Base-by-base conservation (phyloP, 2,329 filamentous ascomycete species). In the Sporothrix inflata region DNA sequence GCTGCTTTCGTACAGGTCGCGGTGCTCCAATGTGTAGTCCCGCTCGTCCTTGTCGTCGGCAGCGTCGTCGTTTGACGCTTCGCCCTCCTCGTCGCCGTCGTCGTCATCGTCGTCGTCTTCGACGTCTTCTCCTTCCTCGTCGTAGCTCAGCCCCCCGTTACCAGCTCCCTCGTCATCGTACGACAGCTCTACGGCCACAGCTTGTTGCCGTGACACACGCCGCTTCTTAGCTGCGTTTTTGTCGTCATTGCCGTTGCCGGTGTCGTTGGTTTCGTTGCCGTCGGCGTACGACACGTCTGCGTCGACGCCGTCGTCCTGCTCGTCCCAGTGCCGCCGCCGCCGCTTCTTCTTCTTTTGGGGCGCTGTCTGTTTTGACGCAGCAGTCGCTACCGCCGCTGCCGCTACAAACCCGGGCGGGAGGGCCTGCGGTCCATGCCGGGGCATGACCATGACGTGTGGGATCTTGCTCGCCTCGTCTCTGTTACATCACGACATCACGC, bases 381-480 rank as follows among this genome's bases (percentile, higher is more conserved):
- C 9, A 30, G 63, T 7, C 34, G 55, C 7, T 47, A 47, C 27
- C 21, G 75, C 38, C 85, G 85, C 8, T 9, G 69, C 45, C 34
- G 75, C 45, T 85, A 85, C 3, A 84, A 80, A 53, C 0, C 66
- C 34, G 7, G 70, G 71, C n/a, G 75, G 74, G 38, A 72, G 73
- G 1, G 74, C 73, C 76, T 86, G 83, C 0, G 87, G 87, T 0
- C 87, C 87, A 38, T 84, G 79, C 75, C 84, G 87, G 5, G 88
- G 85, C 0, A 90, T 92, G 61, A 89, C 87, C 69, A 96, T 86
- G 12, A 96, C 83, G 75, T 90, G 87, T 0, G 93, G 93, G 45
- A 97, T 91, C 11, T 85, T 82, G 73, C 84, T 88, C n/a, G 93
- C 93, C 87, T 97, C 90, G 76, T 88, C 86, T 83, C 93, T 96